These are phyloP conservation scores for Eutrema japonicum DNA, from an alignment of 345 rosid species.

Conservation along the genomic window DNA sequence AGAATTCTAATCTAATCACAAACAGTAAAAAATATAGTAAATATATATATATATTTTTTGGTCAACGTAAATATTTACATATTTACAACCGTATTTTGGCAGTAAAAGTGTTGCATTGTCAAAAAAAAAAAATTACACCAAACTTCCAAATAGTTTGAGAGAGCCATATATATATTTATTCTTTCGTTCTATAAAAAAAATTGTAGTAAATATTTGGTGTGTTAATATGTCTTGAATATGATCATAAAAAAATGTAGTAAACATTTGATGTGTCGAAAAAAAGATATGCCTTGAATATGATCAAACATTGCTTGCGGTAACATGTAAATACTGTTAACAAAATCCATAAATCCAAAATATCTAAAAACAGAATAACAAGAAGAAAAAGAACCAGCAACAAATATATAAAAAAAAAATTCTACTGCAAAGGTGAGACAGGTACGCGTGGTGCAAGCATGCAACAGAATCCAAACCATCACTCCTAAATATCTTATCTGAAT, in stretches of 20 bases:
- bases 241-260: background rate
- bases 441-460: slow-evolving; percentile 36
- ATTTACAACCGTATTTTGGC: too few species aligned
- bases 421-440: slow-evolving; percentile 22
- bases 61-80: too few species aligned
- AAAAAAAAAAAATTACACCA: too few species aligned
- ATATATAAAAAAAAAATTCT: slow-evolving; percentile 1
- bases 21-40: background rate
- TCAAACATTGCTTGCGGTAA: background rate
- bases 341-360: slow-evolving; percentile 15
- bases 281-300: too few species aligned
- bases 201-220: too few species aligned
- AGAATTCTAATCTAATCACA: background rate
- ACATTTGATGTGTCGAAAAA: too few species aligned
- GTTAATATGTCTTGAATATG: background rate
- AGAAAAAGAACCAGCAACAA: slow-evolving; percentile 7
- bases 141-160: too few species aligned
- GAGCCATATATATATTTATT: too few species aligned
- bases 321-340: too few species aligned
- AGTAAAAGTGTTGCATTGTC: too few species aligned
- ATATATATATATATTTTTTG: too few species aligned
- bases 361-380: slow-evolving; percentile 14
- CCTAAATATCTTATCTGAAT: slow-evolving; percentile 9
- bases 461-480: slow-evolving; percentile 18
- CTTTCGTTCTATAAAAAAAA: background rate